Evolutionary conservation across 2,329 filamentous ascomycete species (phyloP).

Genomic region (Fusarium foetens): DNA sequence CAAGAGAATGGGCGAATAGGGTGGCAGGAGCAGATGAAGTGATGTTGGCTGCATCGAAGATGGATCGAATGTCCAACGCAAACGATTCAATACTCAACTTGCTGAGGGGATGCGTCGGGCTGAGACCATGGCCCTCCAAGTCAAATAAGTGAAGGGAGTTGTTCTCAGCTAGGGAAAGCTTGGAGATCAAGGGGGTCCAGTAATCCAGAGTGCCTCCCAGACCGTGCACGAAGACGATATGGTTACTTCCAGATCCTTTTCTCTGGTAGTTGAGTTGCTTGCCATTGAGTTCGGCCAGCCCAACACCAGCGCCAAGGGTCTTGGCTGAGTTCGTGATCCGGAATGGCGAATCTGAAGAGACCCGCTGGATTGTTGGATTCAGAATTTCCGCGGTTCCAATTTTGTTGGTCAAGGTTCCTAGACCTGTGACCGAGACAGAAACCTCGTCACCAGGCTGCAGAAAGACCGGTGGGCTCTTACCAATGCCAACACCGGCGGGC

Average conservation of each 20-base stretch:
- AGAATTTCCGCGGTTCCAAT: not conserved
- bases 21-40: not conserved
- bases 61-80: slow-evolving; percentile 21
- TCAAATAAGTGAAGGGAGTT: slow-evolving; percentile 58
- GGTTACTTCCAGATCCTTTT: not conserved
- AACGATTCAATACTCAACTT: slow-evolving; percentile 56
- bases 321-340: not conserved
- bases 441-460: not conserved
- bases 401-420: not conserved
- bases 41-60: not conserved
- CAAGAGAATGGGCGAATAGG: not conserved
- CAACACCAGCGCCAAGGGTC: not conserved
- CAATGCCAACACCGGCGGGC: slow-evolving; percentile 6
- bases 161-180: slow-evolving; percentile 32
- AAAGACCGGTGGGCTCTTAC: not conserved
- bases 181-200: slow-evolving; percentile 57
- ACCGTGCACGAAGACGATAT: slow-evolving; percentile 64
- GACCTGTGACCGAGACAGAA: not conserved
- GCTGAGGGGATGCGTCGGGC: slow-evolving; percentile 59
- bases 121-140: slow-evolving; percentile 66
- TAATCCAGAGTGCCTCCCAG: slow-evolving; percentile 59
- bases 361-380: not conserved
- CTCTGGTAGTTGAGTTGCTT: not conserved
- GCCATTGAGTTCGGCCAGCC: not conserved
- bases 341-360: not conserved